These are phyloP conservation scores for Phanerochaete carnosa DNA, from an alignment of 768 basidiomycete species.

Conservation along the genomic window DNA sequence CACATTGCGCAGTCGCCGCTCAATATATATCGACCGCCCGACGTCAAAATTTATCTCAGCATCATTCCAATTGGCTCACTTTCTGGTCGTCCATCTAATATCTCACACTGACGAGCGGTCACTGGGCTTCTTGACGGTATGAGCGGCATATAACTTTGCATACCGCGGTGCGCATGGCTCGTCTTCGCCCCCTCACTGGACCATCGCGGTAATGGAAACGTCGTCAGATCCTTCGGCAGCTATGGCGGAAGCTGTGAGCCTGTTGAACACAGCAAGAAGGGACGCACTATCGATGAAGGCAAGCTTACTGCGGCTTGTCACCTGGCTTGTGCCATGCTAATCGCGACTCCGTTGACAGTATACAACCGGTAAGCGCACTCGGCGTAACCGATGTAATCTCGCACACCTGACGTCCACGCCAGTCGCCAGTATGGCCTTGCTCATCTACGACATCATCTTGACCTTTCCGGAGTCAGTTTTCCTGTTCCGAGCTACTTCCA, in stretches of 20 bases:
- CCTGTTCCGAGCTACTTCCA: not conserved
- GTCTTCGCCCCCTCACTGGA: not conserved
- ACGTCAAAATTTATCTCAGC: not conserved
- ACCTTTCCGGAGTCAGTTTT: not conserved
- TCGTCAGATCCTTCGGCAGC: not conserved
- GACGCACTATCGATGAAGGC: not conserved
- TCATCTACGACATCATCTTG: not conserved
- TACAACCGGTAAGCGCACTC: not conserved
- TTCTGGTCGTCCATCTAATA: no score
- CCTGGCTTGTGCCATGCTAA: not conserved
- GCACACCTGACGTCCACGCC: not conserved
- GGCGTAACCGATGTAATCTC: not conserved
- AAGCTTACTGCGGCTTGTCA: not conserved
- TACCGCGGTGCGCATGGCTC: not conserved
- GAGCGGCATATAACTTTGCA: no score
- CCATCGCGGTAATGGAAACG: not conserved
- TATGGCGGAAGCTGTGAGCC: not conserved
- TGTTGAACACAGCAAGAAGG: not conserved
- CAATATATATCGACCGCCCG: not conserved
- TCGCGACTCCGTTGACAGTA: not conserved
- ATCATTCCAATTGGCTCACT: not conserved
- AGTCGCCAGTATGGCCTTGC: not conserved
- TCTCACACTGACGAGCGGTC: no score
- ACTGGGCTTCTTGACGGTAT: no score
- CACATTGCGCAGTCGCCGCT: no score